Base-by-base conservation (phyloP, 331 rosid species). In the Arachis monticola region DNA sequence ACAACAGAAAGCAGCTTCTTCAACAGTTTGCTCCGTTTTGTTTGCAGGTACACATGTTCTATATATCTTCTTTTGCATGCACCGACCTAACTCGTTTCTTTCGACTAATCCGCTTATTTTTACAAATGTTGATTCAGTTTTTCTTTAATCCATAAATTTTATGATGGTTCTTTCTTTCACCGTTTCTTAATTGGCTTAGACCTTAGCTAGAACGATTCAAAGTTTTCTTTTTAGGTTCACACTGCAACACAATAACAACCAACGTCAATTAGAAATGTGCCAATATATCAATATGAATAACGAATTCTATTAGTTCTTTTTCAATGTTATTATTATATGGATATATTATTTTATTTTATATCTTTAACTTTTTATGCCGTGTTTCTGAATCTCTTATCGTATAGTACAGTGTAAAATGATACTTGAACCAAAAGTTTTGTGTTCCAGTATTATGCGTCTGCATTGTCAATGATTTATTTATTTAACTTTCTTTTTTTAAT, bases 311-410 rank as follows among this genome's bases (percentile, higher is more conserved):
- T 22, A 22, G 27, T 22, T 22, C 27, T 22, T 11, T 47, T 48
- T 48, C 1, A 9, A 12, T 13, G 5, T 41, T 17, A 70, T 70
- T 70, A 40, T 8, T 2, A 5, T 14, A 5, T 1, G 52, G 22
- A 17, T 70, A 55, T 69, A 52, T 13, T 35, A 35, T 12, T 32
- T 38, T 62, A 7, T 22, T 40, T 69, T 50, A 8, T 7, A 59
- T 61, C 44, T 64, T 70, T 62, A 55, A 35, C 58, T 59, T 60
- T 6, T 66, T 52, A 45, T 52, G 53, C 30, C 47, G 5, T 62
- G 69, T 10, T 69, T 22, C 41, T 40, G 66, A 35, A 68, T 50
- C 69, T 31, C 61, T 67, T 53, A 31, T 77, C 27, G 14, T 47
- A 38, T 56, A 0, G 32, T 35, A 5, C 45, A 35, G 40, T 35